These are phyloP conservation scores for Cyclotella baltica DNA, from an alignment of 108 stramenopile genomes.

Conservation along the genomic window DNA sequence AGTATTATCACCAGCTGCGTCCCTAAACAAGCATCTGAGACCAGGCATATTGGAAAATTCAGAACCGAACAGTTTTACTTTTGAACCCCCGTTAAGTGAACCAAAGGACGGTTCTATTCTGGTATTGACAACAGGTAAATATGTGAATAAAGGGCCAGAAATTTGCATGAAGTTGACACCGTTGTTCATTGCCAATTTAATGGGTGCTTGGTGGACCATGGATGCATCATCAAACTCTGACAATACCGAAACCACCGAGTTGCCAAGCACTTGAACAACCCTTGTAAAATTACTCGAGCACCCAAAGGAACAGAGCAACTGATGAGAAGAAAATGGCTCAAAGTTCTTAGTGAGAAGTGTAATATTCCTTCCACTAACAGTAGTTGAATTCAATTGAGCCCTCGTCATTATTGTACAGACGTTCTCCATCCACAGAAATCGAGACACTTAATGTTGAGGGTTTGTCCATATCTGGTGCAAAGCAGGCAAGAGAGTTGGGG, in stretches of 20 bases:
- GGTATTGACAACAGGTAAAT: constrained; percentile 40
- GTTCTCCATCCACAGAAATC: constrained; percentile 47
- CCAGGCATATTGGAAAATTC: constrained; percentile 47
- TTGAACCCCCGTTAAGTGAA: constrained; percentile 63
- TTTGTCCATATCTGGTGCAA: constrained; percentile 7
- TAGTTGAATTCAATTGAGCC: constrained; percentile 23
- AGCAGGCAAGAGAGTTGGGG: constrained; percentile 27
- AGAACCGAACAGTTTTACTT: constrained; percentile 51
- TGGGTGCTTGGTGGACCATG: constrained; percentile 23
- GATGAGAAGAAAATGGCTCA: constrained; percentile 18
- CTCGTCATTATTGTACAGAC: constrained; percentile 2
- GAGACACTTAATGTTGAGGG: constrained; percentile 18
- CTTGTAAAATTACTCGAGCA: constrained; percentile 4
- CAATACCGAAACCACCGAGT: constrained; percentile 9
- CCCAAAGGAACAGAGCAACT: constrained; percentile 35
- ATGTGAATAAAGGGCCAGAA: constrained; percentile 17
- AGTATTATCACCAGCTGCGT: constrained; percentile 60
- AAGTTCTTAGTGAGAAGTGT: constrained; percentile 17
- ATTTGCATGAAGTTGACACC: constrained; percentile 18
- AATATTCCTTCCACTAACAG: too few relatives aligned
- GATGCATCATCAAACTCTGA: constrained; percentile 8
- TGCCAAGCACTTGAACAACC: constrained; percentile 8
- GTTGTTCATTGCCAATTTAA: constrained; percentile 23
- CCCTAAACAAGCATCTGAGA: constrained; percentile 68
- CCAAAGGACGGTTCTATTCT: constrained; percentile 65